Evolutionary conservation across 2,329 filamentous ascomycete species (phyloP).

Genomic region (Sordariomycetes sp.): DNA sequence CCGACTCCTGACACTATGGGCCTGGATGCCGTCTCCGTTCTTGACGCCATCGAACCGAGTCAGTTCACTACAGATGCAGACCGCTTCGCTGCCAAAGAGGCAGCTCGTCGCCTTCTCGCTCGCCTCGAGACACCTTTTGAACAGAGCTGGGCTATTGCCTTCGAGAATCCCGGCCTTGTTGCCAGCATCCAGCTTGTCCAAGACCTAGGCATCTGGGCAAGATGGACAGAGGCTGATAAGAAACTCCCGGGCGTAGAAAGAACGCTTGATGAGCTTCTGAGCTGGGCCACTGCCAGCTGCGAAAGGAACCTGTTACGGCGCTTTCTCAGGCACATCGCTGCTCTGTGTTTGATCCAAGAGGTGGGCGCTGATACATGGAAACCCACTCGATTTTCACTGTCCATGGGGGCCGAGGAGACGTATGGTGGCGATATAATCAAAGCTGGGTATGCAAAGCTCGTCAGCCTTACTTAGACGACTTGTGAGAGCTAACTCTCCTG

Average conservation of each 20-base stretch:
- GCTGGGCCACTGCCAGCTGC: conserved; percentile 11
- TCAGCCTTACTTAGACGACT: too few species aligned
- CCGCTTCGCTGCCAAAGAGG: conserved; percentile 9
- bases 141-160: conserved; percentile 18
- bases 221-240: conserved; percentile 15
- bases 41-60: conserved; percentile 2
- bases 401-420: conserved; percentile 19
- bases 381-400: conserved; percentile 18
- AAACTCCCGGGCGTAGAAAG: conserved; percentile 12
- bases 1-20: too few species aligned
- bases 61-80: conserved; percentile 6
- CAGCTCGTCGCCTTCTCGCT: conserved; percentile 17
- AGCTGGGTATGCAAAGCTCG: conserved; percentile 16
- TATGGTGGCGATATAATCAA: conserved; percentile 18
- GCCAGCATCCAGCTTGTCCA: conserved; percentile 18
- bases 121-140: conserved; percentile 21
- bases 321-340: conserved; percentile 17
- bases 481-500: not conserved
- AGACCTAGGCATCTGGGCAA: conserved; percentile 19
- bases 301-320: conserved; percentile 20
- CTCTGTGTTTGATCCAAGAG: conserved; percentile 20
- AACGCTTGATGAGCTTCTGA: conserved; percentile 16
- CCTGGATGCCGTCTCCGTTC: not conserved
- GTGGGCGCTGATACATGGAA: conserved; percentile 16
- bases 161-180: conserved; percentile 18